These are phyloP conservation scores for Stemphylium vesicarium DNA, from an alignment of 2,329 filamentous ascomycete species.

Conservation along the genomic window DNA sequence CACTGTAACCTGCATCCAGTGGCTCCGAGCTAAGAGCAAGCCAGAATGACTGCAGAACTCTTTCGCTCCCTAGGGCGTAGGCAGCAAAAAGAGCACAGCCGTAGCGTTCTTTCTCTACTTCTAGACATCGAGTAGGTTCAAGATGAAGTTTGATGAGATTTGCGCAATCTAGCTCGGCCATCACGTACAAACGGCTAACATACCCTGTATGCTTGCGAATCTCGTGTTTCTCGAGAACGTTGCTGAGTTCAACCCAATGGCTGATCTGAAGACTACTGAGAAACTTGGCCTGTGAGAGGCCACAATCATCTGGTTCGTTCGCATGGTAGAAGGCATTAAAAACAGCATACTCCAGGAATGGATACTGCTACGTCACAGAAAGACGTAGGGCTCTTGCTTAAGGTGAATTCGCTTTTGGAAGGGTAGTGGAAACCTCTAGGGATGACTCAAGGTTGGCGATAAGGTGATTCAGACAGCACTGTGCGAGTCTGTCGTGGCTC, in stretches of 20 bases:
- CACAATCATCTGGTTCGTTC: not conserved
- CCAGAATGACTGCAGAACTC: not conserved
- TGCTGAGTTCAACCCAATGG: not conserved
- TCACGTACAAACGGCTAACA: not conserved
- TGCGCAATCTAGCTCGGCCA: not conserved
- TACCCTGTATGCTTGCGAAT: not conserved
- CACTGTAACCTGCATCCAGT: too few species aligned
- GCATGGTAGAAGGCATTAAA: not conserved
- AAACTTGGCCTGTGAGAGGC: not conserved
- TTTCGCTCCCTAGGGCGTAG: not conserved
- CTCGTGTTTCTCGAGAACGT: not conserved
- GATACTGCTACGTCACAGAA: conserved; percentile 34
- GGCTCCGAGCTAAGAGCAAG: not conserved
- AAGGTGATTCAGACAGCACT: conserved; percentile 54
- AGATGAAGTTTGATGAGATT: not conserved
- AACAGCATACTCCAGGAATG: conserved; percentile 58
- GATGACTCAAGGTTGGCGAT: conserved; percentile 18
- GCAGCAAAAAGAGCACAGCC: not conserved
- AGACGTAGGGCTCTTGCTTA: conserved; percentile 7
- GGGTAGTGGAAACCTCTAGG: not conserved
- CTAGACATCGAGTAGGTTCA: not conserved
- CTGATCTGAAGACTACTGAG: not conserved
- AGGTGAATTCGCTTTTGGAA: conserved; percentile 11
- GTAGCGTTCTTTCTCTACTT: not conserved
- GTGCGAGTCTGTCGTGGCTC: conserved; percentile 51